Base-by-base conservation (phyloP, 108 stramenopile species). In the Fragilaria radians region DNA sequence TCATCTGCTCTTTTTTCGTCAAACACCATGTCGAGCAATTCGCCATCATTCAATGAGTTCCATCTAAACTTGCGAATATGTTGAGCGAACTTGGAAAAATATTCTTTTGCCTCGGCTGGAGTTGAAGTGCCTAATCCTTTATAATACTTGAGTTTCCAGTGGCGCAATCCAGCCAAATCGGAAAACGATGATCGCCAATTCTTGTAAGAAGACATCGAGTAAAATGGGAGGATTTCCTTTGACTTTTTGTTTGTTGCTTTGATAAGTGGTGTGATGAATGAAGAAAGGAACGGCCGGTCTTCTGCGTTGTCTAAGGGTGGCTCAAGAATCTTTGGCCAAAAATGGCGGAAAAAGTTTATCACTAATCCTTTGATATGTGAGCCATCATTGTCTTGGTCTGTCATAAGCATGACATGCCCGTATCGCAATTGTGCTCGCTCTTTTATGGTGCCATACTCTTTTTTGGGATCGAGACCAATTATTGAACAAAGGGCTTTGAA, bases 211-310 rank as follows among this genome's bases (percentile, higher is more conserved):
- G 98, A 97, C 7, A 99, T 63, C 27, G 91, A 96, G 72, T 89
- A 95, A 65, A 96, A 95, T 7, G 92, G 76, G 14, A 42, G 7
- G 14, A 42, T 14, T 62, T 86, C 66, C 4, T 80, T 54, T 63
- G 74, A 79, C 24, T 95, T 94, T 62, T 95, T 95, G 36, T 7
- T 11, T 18, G 90, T 78, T 26, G 77, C 91, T 82, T 99, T 99
- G 63, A 99, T 95, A 63, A 99, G 98, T 14, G 99, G 99, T 7
- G 99, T 99, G 71, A 99, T 99, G 85, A 99, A 99, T 65, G 96
- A 93, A 79, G 94, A 87, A 48, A 99, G 67, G 70, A 99, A 99
- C 27, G 95, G 95, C 53, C 69, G 36, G 0, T 54, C 57, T 11
- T 47, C 36, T 5, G 62, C 72, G 22, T 63, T 46, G 52, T 92